Conservation (phyloP, 2,329 filamentous ascomycete species). For the Fusarium dimerum region DNA sequence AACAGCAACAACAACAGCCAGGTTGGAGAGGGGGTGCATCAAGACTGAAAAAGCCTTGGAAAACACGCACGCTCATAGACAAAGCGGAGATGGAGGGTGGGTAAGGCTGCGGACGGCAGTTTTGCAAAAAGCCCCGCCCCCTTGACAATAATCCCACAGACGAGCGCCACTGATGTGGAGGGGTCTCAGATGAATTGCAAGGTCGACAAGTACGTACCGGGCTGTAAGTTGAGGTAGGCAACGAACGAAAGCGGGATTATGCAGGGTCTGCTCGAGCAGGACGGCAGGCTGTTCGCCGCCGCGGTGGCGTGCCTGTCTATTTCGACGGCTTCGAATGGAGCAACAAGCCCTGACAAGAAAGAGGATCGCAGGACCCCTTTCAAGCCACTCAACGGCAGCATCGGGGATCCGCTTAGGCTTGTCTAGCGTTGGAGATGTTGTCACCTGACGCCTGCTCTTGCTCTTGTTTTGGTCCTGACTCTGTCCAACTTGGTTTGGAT, state of each 20-base stretch:
- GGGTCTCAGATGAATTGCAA: slow-evolving; percentile 31
- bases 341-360: slow-evolving; percentile 14
- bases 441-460: background rate
- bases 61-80: slow-evolving; percentile 11
- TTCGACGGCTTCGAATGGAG: slow-evolving; percentile 21
- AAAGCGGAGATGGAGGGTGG: slow-evolving; percentile 19
- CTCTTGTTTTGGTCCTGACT: slow-evolving; percentile 8
- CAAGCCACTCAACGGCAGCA: slow-evolving; percentile 34
- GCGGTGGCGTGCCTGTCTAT: slow-evolving; percentile 14
- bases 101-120: slow-evolving; percentile 35
- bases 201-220: slow-evolving; percentile 22
- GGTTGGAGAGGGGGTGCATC: slow-evolving; percentile 20
- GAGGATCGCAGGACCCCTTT: slow-evolving; percentile 23
- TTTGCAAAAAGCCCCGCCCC: slow-evolving; percentile 30
- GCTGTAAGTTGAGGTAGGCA: slow-evolving; percentile 28
- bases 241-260: slow-evolving; percentile 30
- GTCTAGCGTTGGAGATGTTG: slow-evolving; percentile 29
- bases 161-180: slow-evolving; percentile 35
- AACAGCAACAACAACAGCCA: slow-evolving; percentile 2
- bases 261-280: slow-evolving; percentile 32
- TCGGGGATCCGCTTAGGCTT: slow-evolving; percentile 30
- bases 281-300: slow-evolving; percentile 10
- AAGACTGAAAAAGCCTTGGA: slow-evolving; percentile 9
- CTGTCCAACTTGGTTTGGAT: slow-evolving; percentile 20
- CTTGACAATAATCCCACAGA: slow-evolving; percentile 20